Base-by-base conservation (phyloP, 106 monocot species). In the Dioscorea alata region DNA sequence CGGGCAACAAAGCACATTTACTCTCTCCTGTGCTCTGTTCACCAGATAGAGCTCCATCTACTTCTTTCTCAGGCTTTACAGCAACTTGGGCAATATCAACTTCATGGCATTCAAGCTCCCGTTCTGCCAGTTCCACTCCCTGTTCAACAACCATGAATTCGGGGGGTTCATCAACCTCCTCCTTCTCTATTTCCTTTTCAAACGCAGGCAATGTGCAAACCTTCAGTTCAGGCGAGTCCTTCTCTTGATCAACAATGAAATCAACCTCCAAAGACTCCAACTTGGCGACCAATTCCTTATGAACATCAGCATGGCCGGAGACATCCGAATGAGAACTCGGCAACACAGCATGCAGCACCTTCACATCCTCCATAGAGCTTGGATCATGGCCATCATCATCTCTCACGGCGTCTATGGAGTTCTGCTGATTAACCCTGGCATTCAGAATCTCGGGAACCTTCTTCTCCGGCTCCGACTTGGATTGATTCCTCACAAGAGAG, bases 141-240 rank as follows among this genome's bases (percentile, higher is more conserved):
- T 83, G 78, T 61, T 97, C 89, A 49, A 87, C 67, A 28, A 92
- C 78, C 13, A 33, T 77, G 50, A 88, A 88, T 13, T 92, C 83
- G 8, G 64, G 57, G 6, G 64, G 57, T 0, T 69, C 74, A 0
- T 63, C 52, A 51, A 72, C 33, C 48, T 68, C 54, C 19, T 51
- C 59, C 64, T 69, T 61, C 57, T 4, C 59, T 49, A 23, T 71
- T 71, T 48, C 67, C 57, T 76, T 59, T 22, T n/a, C 25, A 13
- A 28, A 33, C 51, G 77, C 84, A 31, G 51, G 20, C 49, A 54
- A 4, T 22, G 32, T 23, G 49, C 49, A 42, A 50, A 62, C 13
- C 18, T 66, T 71, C 24, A 28, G 33, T 15, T 71, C 77, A 28
- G 48, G 28, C 23, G 35, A 66, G 20, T 85, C 21, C 13, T 59